Conservation (phyloP, 2,329 filamentous ascomycete species). For the Aureobasidium sp. region DNA sequence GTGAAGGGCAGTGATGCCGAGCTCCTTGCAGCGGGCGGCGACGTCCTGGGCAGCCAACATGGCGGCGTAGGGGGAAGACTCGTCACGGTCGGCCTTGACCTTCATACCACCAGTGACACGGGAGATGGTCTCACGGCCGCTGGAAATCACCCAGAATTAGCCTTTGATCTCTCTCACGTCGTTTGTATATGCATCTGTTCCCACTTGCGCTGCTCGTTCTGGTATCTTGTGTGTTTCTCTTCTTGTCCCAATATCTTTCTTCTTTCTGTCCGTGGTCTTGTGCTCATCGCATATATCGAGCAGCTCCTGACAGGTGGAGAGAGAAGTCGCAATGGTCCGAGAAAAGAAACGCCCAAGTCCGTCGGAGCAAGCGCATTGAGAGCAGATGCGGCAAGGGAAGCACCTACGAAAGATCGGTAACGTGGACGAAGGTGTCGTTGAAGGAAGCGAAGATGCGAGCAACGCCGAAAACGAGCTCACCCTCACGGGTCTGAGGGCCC, state of each 20-base stretch:
- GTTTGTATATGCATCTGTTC: neutral
- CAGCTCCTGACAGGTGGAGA: neutral
- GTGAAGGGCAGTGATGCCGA: slow-evolving; percentile 91
- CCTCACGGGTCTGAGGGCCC: slow-evolving; percentile 93
- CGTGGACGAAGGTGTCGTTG: slow-evolving; percentile 67
- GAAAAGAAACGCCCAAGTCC: neutral
- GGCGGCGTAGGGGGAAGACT: slow-evolving; percentile 98
- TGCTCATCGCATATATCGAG: neutral
- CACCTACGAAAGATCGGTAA: slow-evolving; percentile 77
- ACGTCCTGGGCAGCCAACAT: slow-evolving; percentile 98
- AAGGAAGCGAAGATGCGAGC: slow-evolving; percentile 92
- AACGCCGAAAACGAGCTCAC: slow-evolving; percentile 96
- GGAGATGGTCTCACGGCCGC: slow-evolving; percentile 99
- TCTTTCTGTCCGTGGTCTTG: neutral
- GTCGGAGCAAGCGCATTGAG: neutral
- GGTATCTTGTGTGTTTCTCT: neutral
- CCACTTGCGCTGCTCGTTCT: neutral
- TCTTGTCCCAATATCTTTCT: neutral
- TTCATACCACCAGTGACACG: slow-evolving; percentile 99
- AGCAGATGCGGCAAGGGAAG: slow-evolving; percentile 5
- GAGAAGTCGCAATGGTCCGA: neutral
- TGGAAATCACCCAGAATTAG: slow-evolving; percentile 64
- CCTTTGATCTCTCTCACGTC: slow-evolving; percentile 25
- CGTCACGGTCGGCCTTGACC: slow-evolving; percentile 99
- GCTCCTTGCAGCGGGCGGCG: slow-evolving; percentile 79